Percentiles rank a stretch among this genome's conserved stretches.
Evolutionary conservation across 345 rosid species (phyloP).

Genomic region (Eucalyptus erythrocorys): DNA sequence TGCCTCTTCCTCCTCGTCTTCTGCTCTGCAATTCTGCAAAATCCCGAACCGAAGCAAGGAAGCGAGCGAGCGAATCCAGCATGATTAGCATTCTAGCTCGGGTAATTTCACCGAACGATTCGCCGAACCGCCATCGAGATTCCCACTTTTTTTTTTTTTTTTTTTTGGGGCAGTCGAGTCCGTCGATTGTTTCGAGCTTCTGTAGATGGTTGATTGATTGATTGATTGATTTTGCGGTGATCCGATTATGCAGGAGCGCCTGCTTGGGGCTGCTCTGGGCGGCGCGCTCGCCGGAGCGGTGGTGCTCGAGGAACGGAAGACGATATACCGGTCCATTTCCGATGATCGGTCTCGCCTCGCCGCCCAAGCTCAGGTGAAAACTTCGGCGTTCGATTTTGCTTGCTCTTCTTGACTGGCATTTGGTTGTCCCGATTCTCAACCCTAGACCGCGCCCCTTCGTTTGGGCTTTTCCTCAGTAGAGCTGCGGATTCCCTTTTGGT

Average conservation of each 20-base stretch:
- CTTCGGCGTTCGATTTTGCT: not conserved
- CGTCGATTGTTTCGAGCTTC: not conserved
- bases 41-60: not conserved
- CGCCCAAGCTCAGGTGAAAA: conserved; percentile 40
- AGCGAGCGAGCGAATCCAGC: not conserved
- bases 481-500: not conserved
- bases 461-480: not conserved
- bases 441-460: not conserved
- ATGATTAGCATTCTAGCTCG: conserved; percentile 71
- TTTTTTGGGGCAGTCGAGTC: not conserved
- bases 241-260: conserved; percentile 40
- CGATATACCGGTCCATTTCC: conserved; percentile 45
- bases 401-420: not conserved
- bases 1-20: not conserved
- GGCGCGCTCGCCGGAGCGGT: conserved; percentile 39
- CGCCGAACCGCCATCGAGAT: not conserved
- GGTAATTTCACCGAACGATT: conserved; percentile 2
- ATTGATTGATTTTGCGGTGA: not conserved
- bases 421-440: not conserved
- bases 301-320: conserved; percentile 61
- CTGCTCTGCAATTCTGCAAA: not conserved
- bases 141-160: not conserved
- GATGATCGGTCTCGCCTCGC: conserved; percentile 12
- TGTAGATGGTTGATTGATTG: not conserved
- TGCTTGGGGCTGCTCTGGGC: conserved; percentile 74